These are phyloP conservation scores for Aquilaria malaccensis DNA, from an alignment of 345 rosid genomes.

Conservation along the genomic window DNA sequence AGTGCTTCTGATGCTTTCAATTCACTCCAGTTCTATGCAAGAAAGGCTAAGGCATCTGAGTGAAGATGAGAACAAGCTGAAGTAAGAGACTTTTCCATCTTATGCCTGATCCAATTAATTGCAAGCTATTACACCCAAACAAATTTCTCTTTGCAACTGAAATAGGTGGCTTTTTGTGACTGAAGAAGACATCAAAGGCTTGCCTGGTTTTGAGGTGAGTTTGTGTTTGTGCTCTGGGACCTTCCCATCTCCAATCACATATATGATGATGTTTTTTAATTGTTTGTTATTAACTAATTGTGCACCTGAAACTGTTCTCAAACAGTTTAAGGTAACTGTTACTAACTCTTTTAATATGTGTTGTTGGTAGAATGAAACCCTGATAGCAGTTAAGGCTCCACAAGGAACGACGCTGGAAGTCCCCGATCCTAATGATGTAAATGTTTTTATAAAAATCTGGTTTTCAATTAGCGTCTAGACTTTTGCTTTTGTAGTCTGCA, in stretches of 20 bases:
- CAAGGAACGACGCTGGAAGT: slow-evolving; percentile 98
- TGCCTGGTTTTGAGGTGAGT: slow-evolving; percentile 72
- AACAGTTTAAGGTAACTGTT: slow-evolving; percentile 12
- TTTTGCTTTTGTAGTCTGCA: slow-evolving; percentile 14
- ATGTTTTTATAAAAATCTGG: slow-evolving; percentile 15
- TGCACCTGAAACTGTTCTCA: slow-evolving; percentile 7
- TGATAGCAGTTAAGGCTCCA: slow-evolving; percentile 96
- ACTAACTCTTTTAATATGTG: slow-evolving; percentile 13
- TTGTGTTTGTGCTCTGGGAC: not conserved
- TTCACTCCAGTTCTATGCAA: slow-evolving; percentile 66
- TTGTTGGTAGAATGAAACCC: slow-evolving; percentile 73
- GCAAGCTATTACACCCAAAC: slow-evolving; percentile 3
- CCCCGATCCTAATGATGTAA: slow-evolving; percentile 92
- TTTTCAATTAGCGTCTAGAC: not conserved
- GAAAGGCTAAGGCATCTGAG: slow-evolving; percentile 66
- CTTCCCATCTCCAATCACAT: too few species aligned
- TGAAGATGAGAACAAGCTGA: slow-evolving; percentile 74
- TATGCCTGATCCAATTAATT: slow-evolving; percentile 4
- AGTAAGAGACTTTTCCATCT: slow-evolving; percentile 32
- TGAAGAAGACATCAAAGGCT: slow-evolving; percentile 81
- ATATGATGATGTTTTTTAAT: not conserved
- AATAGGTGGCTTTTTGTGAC: slow-evolving; percentile 89
- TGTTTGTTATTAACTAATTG: not conserved
- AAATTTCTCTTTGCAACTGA: slow-evolving; percentile 18
- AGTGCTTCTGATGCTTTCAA: slow-evolving; percentile 29